Base-by-base conservation (phyloP, 2,329 filamentous ascomycete species). In the Talaromyces rugulosus region DNA sequence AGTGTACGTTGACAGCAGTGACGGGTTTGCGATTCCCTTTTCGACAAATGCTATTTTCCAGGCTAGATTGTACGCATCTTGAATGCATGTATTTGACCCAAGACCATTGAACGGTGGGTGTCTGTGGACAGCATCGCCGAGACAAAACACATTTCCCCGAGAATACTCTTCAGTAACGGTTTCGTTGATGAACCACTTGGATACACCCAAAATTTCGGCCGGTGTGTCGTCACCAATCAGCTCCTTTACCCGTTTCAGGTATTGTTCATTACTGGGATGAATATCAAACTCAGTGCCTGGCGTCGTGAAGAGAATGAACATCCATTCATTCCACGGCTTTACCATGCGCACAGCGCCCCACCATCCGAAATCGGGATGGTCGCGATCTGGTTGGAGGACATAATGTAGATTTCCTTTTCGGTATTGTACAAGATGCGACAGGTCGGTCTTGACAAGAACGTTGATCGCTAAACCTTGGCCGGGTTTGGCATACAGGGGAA, bases 301-400 rank as follows among this genome's bases (percentile, higher is more conserved):
- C 8, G 69, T 68, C 0, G 82, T 80, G 16, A 87, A 74, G 16
- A 86, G 70, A 61, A 85, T 83, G 52, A 84, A 83, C 74, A 85
- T 78, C 85, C 85, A 89, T 74, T 88, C 83, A 65, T 82, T 69
- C 85, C 85, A 88, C 0, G 85, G 81, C 73, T 83, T 85, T 4
- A 88, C 84, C 85, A 88, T 87, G 28, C 86, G 77, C 2, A 81
- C 75, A 65, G 85, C 72, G 3, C 70, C 73, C 53, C 31, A 36
- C 80, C 81, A 84, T 0, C 77, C 83, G 72, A 82, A 87, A 0
- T 75, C 74, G 0, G 82, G 81, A 59, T 81, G 74, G 59, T 85
- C 80, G 2, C 70, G 71, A 61, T 85, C 81, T 0, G 86, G 85
- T 64, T 82, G 79, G 68, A 88, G 75, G 1, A 86, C 75, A 81